Base-by-base conservation (phyloP, 2,329 filamentous ascomycete genomes). In the Paracoccidioides brasiliensis region DNA sequence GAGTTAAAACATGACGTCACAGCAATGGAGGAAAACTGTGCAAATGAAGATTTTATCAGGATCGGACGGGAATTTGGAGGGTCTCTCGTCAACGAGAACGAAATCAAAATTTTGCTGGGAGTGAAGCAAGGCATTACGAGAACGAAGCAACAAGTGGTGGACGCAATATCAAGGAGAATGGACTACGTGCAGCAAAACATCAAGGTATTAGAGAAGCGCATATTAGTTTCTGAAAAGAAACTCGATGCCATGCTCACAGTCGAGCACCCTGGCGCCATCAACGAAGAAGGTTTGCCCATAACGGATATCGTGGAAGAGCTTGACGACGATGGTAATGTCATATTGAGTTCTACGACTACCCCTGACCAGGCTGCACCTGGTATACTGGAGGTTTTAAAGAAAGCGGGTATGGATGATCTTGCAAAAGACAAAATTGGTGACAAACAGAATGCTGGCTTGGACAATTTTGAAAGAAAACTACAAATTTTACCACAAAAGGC, bases 291-390 rank as follows among this genome's bases (percentile, higher is more conserved):
- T 0, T 74, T 90, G 53, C 87, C 90, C 0, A 80, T 97, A 57
- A 90, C 86, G 37, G 93, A 97, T 64, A 97, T 98, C 61, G 77
- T 89, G 55, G 93, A 98, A 70, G 83, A 95, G 72, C 76, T 97
- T 30, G 93, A 97, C 65, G 90, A 96, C 7, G 81, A 95, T 9
- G 93, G 84, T 55, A 93, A 95, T 64, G 80, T 97, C 3, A 70
- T 95, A 52, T 86, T 81, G 0, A 82, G 79, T 62, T 80, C 75
- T 55, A 72, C 85, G 35, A 80, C 82, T 41, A 80, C 74, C n/a
- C 85, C 89, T 0, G 85, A 84, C 5, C 80, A 85, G 53, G 74
- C 79, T 12, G 80, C 86, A 15, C 76, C 82, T 7, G 80, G 86
- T 61, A 75, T 96, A 3, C 68, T 86, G 14, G 83, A 91, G 52